Base-by-base conservation (phyloP, 2,329 filamentous ascomycete genomes). In the Penicillium brevicompactum region DNA sequence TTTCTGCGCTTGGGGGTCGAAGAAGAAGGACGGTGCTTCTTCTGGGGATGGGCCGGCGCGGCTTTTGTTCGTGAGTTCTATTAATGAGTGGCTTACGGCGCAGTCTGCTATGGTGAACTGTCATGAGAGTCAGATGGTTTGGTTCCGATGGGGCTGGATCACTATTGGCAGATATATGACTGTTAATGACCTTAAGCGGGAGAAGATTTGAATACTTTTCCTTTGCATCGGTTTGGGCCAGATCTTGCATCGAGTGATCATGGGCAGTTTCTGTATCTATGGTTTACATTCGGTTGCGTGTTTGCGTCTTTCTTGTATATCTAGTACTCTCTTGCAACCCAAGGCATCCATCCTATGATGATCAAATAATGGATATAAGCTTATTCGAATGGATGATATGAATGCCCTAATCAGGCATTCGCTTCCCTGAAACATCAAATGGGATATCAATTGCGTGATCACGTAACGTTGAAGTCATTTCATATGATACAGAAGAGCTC, bases 61-160 rank as follows among this genome's bases (percentile, higher is more conserved):
- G 1, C 73, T 96, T 49, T 70, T 96, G 34, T 92, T 88, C 67
- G 80, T 93, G 57, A 95, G 84, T 74, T 82, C 84, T 8, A 79
- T 91, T 14, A 70, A 75, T 4, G 81, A 82, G 52, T 85, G 88
- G 60, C 80, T 87, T 60, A 83, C 81, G 30, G 93, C 91, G 7
- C 88, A 92, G 78, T 82, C 79, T 51, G 92, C 94, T 31, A 99
- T 99, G 94, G 92, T 90, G 1, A 82, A 83, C 51, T 93, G 90
- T 27, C 94, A 99, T 78, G 81, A 86, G 76, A 97, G 92, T 74
- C 94, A 99, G 82, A 99, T 99, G 94, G 85, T 90, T 37, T 99
- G 94, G 94, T 99, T 97, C 71, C 85, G 94, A 7, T 97, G 92
- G 84, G 91, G 92, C 2, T 99, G 92, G 92, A 96, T 99, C 69